Evolutionary conservation across 768 basidiomycete genomes (phyloP), one percentile per base, ranked within the genome.

Genomic region (Lepiota venenata): DNA sequence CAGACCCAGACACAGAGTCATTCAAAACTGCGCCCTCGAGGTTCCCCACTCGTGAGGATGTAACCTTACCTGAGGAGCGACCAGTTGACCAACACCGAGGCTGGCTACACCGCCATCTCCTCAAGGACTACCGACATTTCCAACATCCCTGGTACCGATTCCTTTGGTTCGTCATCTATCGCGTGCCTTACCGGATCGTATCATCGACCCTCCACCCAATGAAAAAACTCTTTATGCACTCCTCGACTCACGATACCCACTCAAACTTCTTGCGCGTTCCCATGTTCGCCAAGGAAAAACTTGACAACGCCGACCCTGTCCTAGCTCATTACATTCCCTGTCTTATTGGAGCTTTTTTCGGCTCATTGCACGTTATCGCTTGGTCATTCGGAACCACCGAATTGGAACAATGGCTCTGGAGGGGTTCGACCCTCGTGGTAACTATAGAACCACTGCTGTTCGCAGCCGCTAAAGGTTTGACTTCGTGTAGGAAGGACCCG

Each of bases 391-490:
- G 36, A 8, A 36, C 48, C 18, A 38, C 36, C 2, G 37, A 38
- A 16, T 14, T 39, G 21, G 38, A 49, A n/a, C 20, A 14, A 25
- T 20, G 14, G 25, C 38, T 50, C 20, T 50, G 48, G 48, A 39
- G 48, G 12, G 27, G 16, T n/a, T 50, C 48, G 25, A 50, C 38
- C 21, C 21, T 40, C 21, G 21, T 40, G 37, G 40, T 50, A 14
- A 50, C 38, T 15, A 40, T 40, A 5, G 48, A 50, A 16, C 48
- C 48, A 12, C n/a, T 50, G 14, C 38, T 50, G 27, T 50, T 29
- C 20, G 48, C 38, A n/a, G 25, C 40, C 11, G 48, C 25, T 5
- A 50, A 39, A 25, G 37, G 39, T 22, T 22, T 50, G 9, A 41
- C 37, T 25, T 29, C 21, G 8, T 21, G 36, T 35, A 20, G 37